Percentiles rank a stretch among this genome's conserved stretches.
Conservation (phyloP, 106 monocot species). For the Vanilla planifolia region DNA sequence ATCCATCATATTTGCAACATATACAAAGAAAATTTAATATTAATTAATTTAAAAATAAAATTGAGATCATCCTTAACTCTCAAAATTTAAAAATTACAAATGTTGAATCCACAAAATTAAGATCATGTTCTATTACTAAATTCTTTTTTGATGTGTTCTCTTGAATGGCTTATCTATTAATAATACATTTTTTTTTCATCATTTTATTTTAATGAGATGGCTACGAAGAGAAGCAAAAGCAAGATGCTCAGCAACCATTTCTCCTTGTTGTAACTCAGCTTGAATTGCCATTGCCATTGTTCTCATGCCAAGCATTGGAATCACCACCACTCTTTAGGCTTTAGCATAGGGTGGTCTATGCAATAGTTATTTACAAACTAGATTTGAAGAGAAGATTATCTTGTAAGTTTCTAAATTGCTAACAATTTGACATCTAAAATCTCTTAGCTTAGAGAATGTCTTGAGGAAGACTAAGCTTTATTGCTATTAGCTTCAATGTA, state of each 20-base stretch:
- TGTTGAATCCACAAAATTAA: too few species aligned
- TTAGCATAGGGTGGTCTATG: slow-evolving; percentile 32
- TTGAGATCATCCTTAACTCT: too few species aligned
- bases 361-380: slow-evolving; percentile 17
- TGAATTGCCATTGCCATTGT: background rate
- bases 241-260: slow-evolving; percentile 17
- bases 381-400: slow-evolving; percentile 12
- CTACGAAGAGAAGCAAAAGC: slow-evolving; percentile 32
- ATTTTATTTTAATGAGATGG: slow-evolving; percentile 87
- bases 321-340: slow-evolving; percentile 27
- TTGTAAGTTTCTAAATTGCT: too few species aligned
- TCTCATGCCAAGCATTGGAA: too few species aligned
- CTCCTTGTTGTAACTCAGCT: slow-evolving; percentile 67
- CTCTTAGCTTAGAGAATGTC: slow-evolving; percentile 4
- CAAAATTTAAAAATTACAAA: too few species aligned
- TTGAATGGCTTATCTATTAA: slow-evolving; percentile 30
- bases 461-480: background rate
- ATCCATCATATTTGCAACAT: too few species aligned
- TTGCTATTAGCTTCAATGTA: background rate
- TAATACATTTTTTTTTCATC: slow-evolving; percentile 91
- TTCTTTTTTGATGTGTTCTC: slow-evolving; percentile 43
- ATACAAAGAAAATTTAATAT: too few species aligned
- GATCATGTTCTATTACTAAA: too few species aligned
- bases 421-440: background rate
- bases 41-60: too few species aligned